Conservation (phyloP, 495 filamentous ascomycete genomes). For the Lindgomyces ingoldianus region DNA sequence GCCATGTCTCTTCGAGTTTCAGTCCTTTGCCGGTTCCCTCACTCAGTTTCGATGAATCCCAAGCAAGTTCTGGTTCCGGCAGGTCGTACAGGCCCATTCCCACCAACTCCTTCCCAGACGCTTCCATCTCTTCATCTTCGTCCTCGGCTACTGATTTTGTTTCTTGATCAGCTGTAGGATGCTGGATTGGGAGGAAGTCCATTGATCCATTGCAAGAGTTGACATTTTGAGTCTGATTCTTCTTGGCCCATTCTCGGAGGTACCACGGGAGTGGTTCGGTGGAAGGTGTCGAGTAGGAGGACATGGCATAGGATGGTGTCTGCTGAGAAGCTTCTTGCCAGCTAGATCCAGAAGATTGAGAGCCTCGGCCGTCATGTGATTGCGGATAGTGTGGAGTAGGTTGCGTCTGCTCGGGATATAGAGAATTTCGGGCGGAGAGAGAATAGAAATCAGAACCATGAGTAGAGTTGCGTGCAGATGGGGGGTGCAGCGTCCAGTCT, state of each 20-base stretch:
- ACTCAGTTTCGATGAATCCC: constrained; percentile 36
- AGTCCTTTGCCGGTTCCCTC: constrained; percentile 64
- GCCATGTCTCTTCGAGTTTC: constrained; percentile 83
- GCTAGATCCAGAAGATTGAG: constrained; percentile 21
- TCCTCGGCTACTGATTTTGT: constrained; percentile 1
- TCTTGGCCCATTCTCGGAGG: constrained; percentile 32
- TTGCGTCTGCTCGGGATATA: constrained; percentile 19
- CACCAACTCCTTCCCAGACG: constrained; percentile 61
- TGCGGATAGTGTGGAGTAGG: background rate
- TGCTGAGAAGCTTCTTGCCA: constrained; percentile 22
- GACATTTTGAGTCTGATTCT: constrained; percentile 20
- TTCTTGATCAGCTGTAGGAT: constrained; percentile 17
- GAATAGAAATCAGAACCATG: constrained; percentile 34
- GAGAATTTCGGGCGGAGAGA: constrained; percentile 27
- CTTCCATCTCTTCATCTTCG: constrained; percentile 29
- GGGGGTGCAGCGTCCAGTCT: constrained; percentile 8
- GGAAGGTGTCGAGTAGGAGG: constrained; percentile 21
- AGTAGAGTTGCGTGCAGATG: constrained; percentile 16
- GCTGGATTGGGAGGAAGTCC: constrained; percentile 37
- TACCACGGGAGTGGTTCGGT: constrained; percentile 36
- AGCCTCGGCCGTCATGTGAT: constrained; percentile 9
- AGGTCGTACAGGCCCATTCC: constrained; percentile 83
- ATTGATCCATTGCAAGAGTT: constrained; percentile 15
- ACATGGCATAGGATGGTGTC: constrained; percentile 17
- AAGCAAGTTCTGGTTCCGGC: constrained; percentile 54